Base-by-base conservation (phyloP, 805 yeast species). In the Saccharomyces eubayanus region DNA sequence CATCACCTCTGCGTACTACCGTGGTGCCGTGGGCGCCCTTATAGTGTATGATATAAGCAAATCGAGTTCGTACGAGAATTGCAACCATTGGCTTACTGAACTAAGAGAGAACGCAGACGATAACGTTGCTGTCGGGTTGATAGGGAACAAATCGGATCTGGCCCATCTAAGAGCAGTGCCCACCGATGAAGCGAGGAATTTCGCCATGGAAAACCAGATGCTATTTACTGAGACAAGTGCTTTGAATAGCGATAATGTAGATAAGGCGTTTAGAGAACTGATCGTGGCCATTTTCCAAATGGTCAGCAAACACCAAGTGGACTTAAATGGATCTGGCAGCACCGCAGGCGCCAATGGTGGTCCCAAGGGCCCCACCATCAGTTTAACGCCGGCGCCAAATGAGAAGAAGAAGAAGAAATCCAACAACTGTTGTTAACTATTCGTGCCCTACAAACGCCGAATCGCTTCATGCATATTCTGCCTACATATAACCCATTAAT, bases 1-100 rank as follows among this genome's bases (percentile, higher is more conserved):
- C 47, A 92, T 92, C 71, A 94, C 99, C 31, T 84, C 94, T 54
- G 98, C 98, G 5, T 92, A 92, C 74, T 92, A 92, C 72, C 81
- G 99, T 69, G 99, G 98, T 46, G 98, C 99, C 0, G 96, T 91
- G 52, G 99, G 99, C 56, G 98, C 98, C 3, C 78, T 92, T 64
- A 86, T 92, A 55, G 96, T 92, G 59, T 92, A 92, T 73, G 99
- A 92, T 74, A 92, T 92, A 65, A 83, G 97, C 56, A 92, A 92
- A 76, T 81, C 91, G 12, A 90, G 85, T 66, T 80, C 89, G 51
- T 90, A 89, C 71, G 96, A 87, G 69, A 82, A 84, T 59, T 90
- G 91, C 57, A 80, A 85, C 46, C 85, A 89, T 70, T 91, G 96
- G 94, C 72, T 94, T 72, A 84, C 91, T 72, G 92, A 92, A 74